A percentile compares a stretch with the other conserved stretches of the same genome.
Conservation (phyloP, 1,284 basidiomycete genomes). For the Vanrija sp. region DNA sequence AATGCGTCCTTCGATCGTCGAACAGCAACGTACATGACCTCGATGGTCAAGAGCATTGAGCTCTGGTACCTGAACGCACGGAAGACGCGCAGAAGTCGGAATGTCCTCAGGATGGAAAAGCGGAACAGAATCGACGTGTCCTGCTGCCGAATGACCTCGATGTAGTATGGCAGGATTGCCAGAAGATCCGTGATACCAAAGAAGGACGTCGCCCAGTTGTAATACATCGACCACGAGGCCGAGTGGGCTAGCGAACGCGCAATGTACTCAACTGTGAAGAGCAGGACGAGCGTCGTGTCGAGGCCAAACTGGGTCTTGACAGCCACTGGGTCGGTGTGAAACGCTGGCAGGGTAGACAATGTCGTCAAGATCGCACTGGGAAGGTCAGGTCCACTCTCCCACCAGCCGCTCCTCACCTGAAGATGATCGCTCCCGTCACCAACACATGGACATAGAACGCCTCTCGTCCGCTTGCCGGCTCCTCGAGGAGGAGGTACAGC, state of each 20-base stretch:
- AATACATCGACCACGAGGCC: conserved; percentile 46
- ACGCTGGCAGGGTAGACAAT: conserved; percentile 76
- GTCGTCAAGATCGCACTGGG: conserved; percentile 72
- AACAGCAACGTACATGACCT: conserved; percentile 88
- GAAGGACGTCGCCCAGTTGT: conserved; percentile 57
- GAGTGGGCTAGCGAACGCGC: conserved; percentile 47
- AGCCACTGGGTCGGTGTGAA: conserved; percentile 61
- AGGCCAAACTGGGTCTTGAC: conserved; percentile 75
- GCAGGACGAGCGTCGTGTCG: conserved; percentile 66
- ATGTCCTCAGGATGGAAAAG: conserved; percentile 74
- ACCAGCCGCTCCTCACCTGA: conserved; percentile 35
- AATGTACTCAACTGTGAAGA: conserved; percentile 70
- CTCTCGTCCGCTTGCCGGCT: conserved; percentile 44
- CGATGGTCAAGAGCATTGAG: conserved; percentile 71
- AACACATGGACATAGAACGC: conserved; percentile 47
- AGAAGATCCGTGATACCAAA: conserved; percentile 79
- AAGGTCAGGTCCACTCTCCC: conserved; percentile 42
- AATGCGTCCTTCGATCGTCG: conserved; percentile 78
- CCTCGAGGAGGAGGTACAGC: conserved; percentile 49
- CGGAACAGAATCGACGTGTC: conserved; percentile 83
- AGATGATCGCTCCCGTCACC: conserved; percentile 46
- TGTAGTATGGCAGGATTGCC: conserved; percentile 79
- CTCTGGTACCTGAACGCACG: conserved; percentile 70
- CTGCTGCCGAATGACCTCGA: conserved; percentile 74
- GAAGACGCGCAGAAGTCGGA: conserved; percentile 78